Evolutionary conservation across 805 yeast species (phyloP).

Genomic region (Ogataea pilisensis): DNA sequence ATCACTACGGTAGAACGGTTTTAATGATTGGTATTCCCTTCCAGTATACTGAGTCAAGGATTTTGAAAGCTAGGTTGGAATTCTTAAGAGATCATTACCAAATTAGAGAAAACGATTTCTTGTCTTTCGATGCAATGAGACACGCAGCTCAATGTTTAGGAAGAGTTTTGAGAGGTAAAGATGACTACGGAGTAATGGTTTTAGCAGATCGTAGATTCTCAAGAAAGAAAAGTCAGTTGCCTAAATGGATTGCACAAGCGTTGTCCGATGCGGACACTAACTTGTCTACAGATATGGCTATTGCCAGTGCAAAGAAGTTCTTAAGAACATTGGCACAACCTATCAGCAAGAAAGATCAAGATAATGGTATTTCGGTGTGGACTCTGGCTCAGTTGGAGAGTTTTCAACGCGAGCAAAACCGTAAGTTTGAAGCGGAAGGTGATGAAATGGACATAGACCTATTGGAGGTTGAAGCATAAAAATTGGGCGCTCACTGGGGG

Average conservation of each 20-base stretch:
- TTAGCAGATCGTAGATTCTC: conserved; percentile 92
- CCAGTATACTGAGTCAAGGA: conserved; percentile 97
- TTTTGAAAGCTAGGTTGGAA: conserved; percentile 90
- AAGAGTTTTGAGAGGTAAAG: conserved; percentile 94
- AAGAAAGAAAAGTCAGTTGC: conserved; percentile 79
- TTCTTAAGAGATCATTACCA: conserved; percentile 90
- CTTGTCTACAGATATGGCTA: conserved; percentile 94
- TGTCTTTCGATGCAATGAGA: conserved; percentile 98
- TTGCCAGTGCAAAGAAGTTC: conserved; percentile 90
- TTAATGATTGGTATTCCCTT: conserved; percentile 98
- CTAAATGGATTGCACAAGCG: conserved; percentile 97
- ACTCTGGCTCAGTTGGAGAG: conserved; percentile 59
- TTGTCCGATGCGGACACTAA: conserved; percentile 87
- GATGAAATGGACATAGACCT: conserved; percentile 18
- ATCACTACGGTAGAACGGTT: conserved; percentile 96
- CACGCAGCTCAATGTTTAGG: conserved; percentile 99
- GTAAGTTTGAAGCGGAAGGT: conserved; percentile 8
- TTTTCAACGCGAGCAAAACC: conserved; percentile 51
- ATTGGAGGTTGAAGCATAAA: too few species aligned
- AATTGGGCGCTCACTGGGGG: too few species aligned
- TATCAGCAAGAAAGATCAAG: conserved; percentile 80
- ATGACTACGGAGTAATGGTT: conserved; percentile 98
- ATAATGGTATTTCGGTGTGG: conserved; percentile 89
- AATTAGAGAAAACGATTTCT: conserved; percentile 87
- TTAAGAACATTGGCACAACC: conserved; percentile 94